Evolutionary conservation across 495 filamentous ascomycete genomes (phyloP).

Genomic region (Xylaria cubensis): DNA sequence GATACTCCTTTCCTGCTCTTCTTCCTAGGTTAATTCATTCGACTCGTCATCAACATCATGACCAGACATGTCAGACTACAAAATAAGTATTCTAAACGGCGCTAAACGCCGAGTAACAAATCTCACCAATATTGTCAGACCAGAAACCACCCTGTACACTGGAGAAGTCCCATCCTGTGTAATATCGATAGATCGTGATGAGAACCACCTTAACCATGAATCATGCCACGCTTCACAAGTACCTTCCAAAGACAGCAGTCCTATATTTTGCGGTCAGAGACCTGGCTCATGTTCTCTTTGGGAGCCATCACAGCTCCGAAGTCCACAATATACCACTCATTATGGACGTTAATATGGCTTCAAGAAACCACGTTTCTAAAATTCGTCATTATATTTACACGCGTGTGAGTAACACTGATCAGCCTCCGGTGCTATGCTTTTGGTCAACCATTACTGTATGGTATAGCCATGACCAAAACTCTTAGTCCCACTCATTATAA

Average conservation of each 20-base stretch:
- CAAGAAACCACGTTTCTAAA: background rate
- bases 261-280: background rate
- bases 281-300: background rate
- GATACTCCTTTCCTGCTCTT: no score
- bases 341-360: background rate
- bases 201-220: background rate
- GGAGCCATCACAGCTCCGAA: background rate
- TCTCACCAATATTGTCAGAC: background rate
- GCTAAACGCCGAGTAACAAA: background rate
- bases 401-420: background rate
- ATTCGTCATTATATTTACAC: background rate
- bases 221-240: background rate
- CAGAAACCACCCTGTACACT: background rate
- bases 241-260: background rate
- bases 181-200: background rate
- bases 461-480: background rate
- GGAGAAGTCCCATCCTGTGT: background rate
- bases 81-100: background rate
- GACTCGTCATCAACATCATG: background rate
- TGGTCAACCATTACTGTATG: background rate
- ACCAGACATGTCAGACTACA: background rate
- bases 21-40: no score
- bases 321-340: background rate
- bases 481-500: background rate
- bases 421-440: background rate